Percentiles rank a stretch among this genome's conserved stretches.
These are phyloP conservation scores for Myrmaecium sp. DNA, from an alignment of 2,329 filamentous ascomycete genomes.

Conservation along the genomic window DNA sequence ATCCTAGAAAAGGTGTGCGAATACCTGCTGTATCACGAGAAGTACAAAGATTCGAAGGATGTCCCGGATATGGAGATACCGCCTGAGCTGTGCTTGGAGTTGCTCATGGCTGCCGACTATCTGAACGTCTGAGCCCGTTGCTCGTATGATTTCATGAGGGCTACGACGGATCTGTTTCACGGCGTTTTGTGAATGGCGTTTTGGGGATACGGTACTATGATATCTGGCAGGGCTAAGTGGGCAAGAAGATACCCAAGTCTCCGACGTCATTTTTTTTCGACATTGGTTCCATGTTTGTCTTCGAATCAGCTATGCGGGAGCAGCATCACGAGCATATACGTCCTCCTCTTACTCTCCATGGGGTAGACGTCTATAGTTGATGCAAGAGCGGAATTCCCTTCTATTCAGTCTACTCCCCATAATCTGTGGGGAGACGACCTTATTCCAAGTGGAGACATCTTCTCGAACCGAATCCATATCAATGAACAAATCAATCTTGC, in stretches of 20 bases:
- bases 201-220: background rate
- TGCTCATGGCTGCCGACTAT: constrained; percentile 63
- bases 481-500: too few relatives aligned
- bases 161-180: too few relatives aligned
- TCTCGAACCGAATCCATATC: too few relatives aligned
- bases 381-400: constrained; percentile 6
- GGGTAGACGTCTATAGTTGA: constrained; percentile 9
- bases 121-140: too few relatives aligned
- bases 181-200: too few relatives aligned
- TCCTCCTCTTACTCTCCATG: constrained; percentile 4
- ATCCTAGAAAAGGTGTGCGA: constrained; percentile 68
- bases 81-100: constrained; percentile 59
- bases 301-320: background rate
- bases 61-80: constrained; percentile 70
- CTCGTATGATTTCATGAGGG: too few relatives aligned
- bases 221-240: background rate
- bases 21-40: constrained; percentile 72
- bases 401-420: constrained; percentile 6
- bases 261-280: constrained; percentile 1
- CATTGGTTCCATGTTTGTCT: background rate
- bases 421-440: constrained; percentile 4
- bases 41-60: constrained; percentile 50
- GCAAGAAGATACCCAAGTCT: background rate
- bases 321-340: constrained; percentile 10
- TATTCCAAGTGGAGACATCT: constrained; percentile 7